These are phyloP conservation scores for Cryoendolithus antarcticus DNA, from an alignment of 2,329 filamentous ascomycete species.

Conservation along the genomic window DNA sequence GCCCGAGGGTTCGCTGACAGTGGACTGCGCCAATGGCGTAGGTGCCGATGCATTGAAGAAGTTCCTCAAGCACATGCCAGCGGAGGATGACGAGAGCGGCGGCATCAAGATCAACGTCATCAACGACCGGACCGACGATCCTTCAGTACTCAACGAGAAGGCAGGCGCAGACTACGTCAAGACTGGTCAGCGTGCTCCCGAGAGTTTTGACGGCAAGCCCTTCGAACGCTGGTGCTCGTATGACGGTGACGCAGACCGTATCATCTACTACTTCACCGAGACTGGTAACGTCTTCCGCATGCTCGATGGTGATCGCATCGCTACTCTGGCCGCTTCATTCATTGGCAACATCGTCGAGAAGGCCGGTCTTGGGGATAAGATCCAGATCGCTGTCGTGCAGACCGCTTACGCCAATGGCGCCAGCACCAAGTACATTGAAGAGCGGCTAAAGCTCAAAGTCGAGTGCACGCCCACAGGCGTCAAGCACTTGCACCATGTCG, in stretches of 20 bases:
- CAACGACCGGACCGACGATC: constrained; percentile 86
- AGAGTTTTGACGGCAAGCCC: constrained; percentile 61
- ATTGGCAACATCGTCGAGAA: constrained; percentile 76
- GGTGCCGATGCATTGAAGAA: constrained; percentile 83
- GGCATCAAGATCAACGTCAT: constrained; percentile 71
- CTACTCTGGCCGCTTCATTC: constrained; percentile 85
- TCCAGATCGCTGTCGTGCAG: constrained; percentile 90
- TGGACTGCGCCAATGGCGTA: constrained; percentile 95
- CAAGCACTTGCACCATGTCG: constrained; percentile 96
- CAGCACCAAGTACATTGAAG: constrained; percentile 81
- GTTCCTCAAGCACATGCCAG: constrained; percentile 69
- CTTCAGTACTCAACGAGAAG: constrained; percentile 76
- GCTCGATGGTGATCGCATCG: constrained; percentile 92
- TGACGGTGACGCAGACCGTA: constrained; percentile 87
- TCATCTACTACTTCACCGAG: constrained; percentile 91
- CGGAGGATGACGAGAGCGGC: constrained; percentile 43
- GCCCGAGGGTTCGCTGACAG: constrained; percentile 60
- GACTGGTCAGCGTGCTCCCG: constrained; percentile 84
- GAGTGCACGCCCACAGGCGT: constrained; percentile 92
- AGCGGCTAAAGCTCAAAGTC: constrained; percentile 76
- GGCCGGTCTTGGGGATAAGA: constrained; percentile 63
- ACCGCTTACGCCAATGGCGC: constrained; percentile 97
- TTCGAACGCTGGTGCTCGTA: constrained; percentile 78
- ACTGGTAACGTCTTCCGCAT: constrained; percentile 75
- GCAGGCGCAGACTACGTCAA: constrained; percentile 97